Base-by-base conservation (phyloP, 2,329 filamentous ascomycete species). In the Pseudogymnoascus sp. region DNA sequence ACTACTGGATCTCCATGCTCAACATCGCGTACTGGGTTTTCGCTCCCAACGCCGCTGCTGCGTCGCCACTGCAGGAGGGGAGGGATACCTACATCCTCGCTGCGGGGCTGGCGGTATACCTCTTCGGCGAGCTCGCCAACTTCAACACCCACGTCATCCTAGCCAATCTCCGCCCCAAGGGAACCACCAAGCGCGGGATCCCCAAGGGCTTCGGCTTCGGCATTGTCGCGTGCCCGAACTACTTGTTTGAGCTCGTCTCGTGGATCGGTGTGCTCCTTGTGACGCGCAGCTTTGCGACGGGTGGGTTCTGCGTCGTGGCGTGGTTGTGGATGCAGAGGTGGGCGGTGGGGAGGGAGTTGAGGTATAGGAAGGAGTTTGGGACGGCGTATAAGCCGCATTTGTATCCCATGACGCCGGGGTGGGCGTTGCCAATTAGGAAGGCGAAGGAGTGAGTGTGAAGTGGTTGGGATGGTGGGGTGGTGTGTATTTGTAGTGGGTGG, bases 191-290 rank as follows among this genome's bases (percentile, higher is more conserved):
- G 75, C 85, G 93, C 65, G 92, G 92, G 70, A 96, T 99, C 68
- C 95, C 95, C 1, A 81, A 81, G 64, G 95, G 95, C 25, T 85
- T 93, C 65, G 91, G 93, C 31, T 98, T 97, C 77, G 81, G 80
- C 68, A 78, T 90, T 37, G 93, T 99, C 62, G 99, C 95, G 11
- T 96, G 93, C 79, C 95, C 95, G 45, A 99, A 99, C 80, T 99
- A 99, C 80, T 85, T 96, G 80, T 98, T 96, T 71, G 93, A 97
- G 74, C 82, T 90, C 6, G 76, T 96, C 39, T 86, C 93, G 0
- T 99, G 95, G 95, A 71, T 90, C 31, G 93, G 92, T 25, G 82
- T 98, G 63, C 88, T 90, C 69, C 74, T 96, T 48, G 84, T 93
- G 63, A 92, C 87, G 71, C 88, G 90, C 72, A 93, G 88, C 78